Percentiles rank a stretch among this genome's conserved stretches.
These are phyloP conservation scores for Populus euphratica DNA, from an alignment of 345 rosid genomes.

Conservation along the genomic window DNA sequence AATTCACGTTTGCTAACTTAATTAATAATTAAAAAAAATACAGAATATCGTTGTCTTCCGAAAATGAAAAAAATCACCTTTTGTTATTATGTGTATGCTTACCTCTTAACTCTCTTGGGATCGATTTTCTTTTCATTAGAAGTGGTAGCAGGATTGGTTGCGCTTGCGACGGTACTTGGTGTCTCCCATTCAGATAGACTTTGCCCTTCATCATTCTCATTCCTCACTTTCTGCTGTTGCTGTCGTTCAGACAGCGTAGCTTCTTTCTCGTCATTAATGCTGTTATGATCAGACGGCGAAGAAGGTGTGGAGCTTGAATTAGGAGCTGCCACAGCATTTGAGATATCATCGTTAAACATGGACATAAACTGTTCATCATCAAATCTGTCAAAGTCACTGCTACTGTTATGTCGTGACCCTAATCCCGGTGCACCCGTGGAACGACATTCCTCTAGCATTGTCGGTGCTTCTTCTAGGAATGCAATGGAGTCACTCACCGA, in stretches of 20 bases:
- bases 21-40: background rate
- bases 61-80: background rate
- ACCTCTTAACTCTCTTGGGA: slow-evolving; percentile 37
- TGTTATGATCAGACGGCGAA: slow-evolving; percentile 31
- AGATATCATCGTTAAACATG: slow-evolving; percentile 26
- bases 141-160: background rate
- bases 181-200: slow-evolving; percentile 21
- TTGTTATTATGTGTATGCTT: background rate
- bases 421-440: slow-evolving; percentile 2
- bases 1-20: background rate
- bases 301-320: slow-evolving; percentile 23
- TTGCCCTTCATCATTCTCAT: slow-evolving; percentile 24
- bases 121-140: slow-evolving; percentile 17
- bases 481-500: slow-evolving; percentile 36
- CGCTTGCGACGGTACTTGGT: background rate
- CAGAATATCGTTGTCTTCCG: background rate
- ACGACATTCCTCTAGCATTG: slow-evolving; percentile 19
- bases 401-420: slow-evolving; percentile 7
- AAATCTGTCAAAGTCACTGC: slow-evolving; percentile 24
- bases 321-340: slow-evolving; percentile 16
- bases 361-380: slow-evolving; percentile 35
- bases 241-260: background rate
- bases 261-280: slow-evolving; percentile 30
- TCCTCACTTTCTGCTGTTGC: slow-evolving; percentile 3
- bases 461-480: slow-evolving; percentile 26